phyloP scores from a whole-genome alignment of 495 filamentous ascomycete species.

The Bombardia bombarda region DNA sequence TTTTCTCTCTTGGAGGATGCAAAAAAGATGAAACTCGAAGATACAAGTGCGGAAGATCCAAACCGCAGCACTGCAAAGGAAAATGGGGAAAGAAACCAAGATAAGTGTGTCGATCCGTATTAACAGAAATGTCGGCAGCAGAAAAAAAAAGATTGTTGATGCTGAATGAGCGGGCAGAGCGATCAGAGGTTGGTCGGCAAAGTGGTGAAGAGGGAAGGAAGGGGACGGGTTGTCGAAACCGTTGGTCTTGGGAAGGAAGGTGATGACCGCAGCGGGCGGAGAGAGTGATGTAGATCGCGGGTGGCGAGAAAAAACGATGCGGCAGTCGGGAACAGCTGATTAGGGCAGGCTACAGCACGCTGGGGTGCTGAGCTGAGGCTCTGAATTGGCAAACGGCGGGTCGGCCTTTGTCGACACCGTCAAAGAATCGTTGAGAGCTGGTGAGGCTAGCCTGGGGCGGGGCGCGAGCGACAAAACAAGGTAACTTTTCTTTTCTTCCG shows the following conservation, averaged over 20 bases:
- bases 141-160: slow-evolving; percentile 17
- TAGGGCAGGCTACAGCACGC: too few relatives aligned
- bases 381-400: not conserved
- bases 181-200: slow-evolving; percentile 13
- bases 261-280: not conserved
- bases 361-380: too few relatives aligned
- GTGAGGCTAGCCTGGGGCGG: not conserved
- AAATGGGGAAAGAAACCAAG: slow-evolving; percentile 3
- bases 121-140: slow-evolving; percentile 15
- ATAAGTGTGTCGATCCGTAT: slow-evolving; percentile 6
- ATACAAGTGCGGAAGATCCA: slow-evolving; percentile 13
- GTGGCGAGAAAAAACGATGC: slow-evolving; percentile 13
- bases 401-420: not conserved
- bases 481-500: not conserved
- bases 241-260: slow-evolving; percentile 3
- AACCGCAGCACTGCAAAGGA: slow-evolving; percentile 7
- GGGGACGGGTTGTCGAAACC: slow-evolving; percentile 1
- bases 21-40: slow-evolving; percentile 20
- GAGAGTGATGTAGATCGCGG: not conserved
- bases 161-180: slow-evolving; percentile 24
- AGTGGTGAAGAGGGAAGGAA: slow-evolving; percentile 13
- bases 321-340: too few relatives aligned
- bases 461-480: not conserved
- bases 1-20: slow-evolving; percentile 19
- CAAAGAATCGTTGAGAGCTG: not conserved